A percentile compares a stretch with the other conserved stretches of the same genome.
Conservation (phyloP, 1,284 basidiomycete genomes). For the Laetiporus sulphureus region DNA sequence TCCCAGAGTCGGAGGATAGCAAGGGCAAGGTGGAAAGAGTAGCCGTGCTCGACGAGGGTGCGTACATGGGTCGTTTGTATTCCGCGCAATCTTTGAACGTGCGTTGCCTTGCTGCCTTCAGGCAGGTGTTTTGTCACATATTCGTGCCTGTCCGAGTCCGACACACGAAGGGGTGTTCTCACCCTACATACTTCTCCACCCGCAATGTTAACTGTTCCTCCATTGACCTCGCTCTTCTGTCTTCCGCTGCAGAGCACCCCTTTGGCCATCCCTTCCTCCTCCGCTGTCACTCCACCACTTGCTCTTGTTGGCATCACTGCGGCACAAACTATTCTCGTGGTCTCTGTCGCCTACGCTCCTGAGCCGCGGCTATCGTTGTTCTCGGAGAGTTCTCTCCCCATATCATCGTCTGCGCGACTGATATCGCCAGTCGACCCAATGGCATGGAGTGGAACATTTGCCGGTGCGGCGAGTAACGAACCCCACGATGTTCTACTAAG, state of each 20-base stretch:
- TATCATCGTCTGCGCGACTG: conserved; percentile 37
- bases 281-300: conserved; percentile 23
- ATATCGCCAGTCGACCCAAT: conserved; percentile 86
- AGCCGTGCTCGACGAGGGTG: conserved; percentile 60
- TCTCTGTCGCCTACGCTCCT: conserved; percentile 10
- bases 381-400: conserved; percentile 36
- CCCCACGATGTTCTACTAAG: conserved; percentile 75
- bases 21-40: conserved; percentile 44
- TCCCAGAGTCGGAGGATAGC: neutral
- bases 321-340: conserved; percentile 14
- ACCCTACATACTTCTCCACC: conserved; percentile 44
- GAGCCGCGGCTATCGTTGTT: conserved; percentile 28
- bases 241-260: conserved; percentile 31
- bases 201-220: conserved; percentile 41
- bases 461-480: conserved; percentile 27
- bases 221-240: conserved; percentile 54
- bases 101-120: neutral
- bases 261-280: conserved; percentile 3
- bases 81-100: no score
- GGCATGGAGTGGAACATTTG: conserved; percentile 64
- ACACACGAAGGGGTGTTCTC: conserved; percentile 31
- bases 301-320: conserved; percentile 22
- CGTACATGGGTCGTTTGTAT: conserved; percentile 10
- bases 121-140: conserved; percentile 33
- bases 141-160: no score